Base-by-base conservation (phyloP, 306 rosid genomes). In the Crotalaria pallida region DNA sequence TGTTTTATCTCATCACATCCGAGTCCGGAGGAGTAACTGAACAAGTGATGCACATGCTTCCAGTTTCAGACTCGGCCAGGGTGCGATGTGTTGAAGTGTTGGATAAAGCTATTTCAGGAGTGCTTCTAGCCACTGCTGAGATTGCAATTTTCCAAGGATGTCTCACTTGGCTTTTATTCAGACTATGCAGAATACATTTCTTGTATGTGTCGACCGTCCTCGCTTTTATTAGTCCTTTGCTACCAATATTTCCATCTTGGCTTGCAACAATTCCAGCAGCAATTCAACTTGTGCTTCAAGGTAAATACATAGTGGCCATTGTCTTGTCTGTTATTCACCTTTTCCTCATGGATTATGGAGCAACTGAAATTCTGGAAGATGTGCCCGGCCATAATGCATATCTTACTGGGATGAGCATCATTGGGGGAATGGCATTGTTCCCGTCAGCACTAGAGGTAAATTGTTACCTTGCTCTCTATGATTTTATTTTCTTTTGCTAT, bases 11-110 rank as follows among this genome's bases (percentile, higher is more conserved):
- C 65, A 94, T 91, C 53, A 94, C 97, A 24, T 80, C 99, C 0
- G 96, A 91, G 58, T 85, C 94, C 11, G 99, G 99, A 22, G 99
- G 97, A 67, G 99, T 91, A 38, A 94, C 99, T n/a, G 91, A 89
- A 68, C 96, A 94, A 79, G 95, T 81, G 23, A 80, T 91, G 79
- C 44, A 67, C 59, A 91, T 94, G 99, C 81, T 94, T 58, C 99
- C 99, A 2, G 83, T 94, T 40, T 78, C 92, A 18, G 72, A 58
- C 7, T 61, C 85, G 0, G 80, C 99, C 0, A 79, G 89, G 71
- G 71, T 56, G 72, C 79, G 91, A 72, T 86, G 96, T 17, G 96
- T 88, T 24, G 89, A 86, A 70, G 97, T 91, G 76, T 87, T 91
- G 58, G 88, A 91, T 67, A 85, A 82, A 10, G 96, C 97, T 1